Conservation (phyloP, 1,284 basidiomycete species). For the Singerocomus inundabilis region DNA sequence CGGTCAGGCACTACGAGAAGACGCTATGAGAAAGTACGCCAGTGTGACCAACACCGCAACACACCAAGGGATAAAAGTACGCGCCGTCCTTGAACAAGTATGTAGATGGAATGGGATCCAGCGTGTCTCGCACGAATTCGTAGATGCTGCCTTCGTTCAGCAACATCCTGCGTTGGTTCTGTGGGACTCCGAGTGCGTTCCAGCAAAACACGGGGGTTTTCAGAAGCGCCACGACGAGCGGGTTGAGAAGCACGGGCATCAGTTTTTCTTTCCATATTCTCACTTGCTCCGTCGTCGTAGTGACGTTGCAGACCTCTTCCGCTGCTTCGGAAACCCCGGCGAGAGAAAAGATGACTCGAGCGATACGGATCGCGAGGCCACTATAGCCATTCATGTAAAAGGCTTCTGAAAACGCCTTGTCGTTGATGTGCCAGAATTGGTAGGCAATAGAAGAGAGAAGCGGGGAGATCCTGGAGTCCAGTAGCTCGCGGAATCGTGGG, state of each 20-base stretch:
- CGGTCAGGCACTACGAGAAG: slow-evolving; percentile 49
- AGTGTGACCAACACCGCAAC: slow-evolving; percentile 10
- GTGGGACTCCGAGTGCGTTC: slow-evolving; percentile 81
- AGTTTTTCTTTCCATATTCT: slow-evolving; percentile 63
- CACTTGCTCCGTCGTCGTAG: slow-evolving; percentile 61
- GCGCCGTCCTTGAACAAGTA: slow-evolving; percentile 56
- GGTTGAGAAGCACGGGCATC: slow-evolving; percentile 67
- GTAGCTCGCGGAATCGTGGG: slow-evolving; percentile 59
- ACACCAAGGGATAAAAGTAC: slow-evolving; percentile 67
- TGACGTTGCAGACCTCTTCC: slow-evolving; percentile 54
- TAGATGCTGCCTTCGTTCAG: slow-evolving; percentile 61
- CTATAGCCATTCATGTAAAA: slow-evolving; percentile 80
- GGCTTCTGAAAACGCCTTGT: slow-evolving; percentile 57
- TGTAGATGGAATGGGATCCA: slow-evolving; percentile 60
- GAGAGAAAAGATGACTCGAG: slow-evolving; percentile 59
- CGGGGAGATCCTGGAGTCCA: slow-evolving; percentile 69
- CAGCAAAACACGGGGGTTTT: slow-evolving; percentile 72
- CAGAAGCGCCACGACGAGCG: slow-evolving; percentile 61
- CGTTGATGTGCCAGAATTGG: slow-evolving; percentile 77
- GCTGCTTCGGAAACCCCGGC: slow-evolving; percentile 61
- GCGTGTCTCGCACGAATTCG: slow-evolving; percentile 60
- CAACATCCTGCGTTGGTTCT: slow-evolving; percentile 73
- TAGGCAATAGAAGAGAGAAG: slow-evolving; percentile 74
- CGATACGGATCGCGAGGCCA: slow-evolving; percentile 69
- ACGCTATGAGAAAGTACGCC: slow-evolving; percentile 4